Conservation (phyloP, 352 stramenopile species). For the Paralagenidium karlingii region DNA sequence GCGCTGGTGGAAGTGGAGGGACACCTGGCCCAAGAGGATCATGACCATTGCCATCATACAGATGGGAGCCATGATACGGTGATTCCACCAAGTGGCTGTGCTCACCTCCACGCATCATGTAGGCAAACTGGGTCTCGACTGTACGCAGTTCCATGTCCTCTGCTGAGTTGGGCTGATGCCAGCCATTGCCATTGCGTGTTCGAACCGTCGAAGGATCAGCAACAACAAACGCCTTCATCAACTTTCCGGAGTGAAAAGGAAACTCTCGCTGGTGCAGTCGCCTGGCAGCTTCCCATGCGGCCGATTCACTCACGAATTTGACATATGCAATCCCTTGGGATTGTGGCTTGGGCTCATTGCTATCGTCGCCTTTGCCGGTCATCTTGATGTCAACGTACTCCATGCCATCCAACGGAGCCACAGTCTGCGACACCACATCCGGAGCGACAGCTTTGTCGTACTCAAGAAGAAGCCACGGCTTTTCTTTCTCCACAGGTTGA, state of each 20-base stretch:
- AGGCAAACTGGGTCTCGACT: slow-evolving; percentile 67
- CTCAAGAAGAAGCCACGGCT: slow-evolving; percentile 53
- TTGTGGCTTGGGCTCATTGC: no score
- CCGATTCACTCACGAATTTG: slow-evolving; percentile 46
- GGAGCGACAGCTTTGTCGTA: slow-evolving; percentile 54
- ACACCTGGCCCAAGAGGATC: no score
- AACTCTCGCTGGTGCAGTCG: slow-evolving; percentile 53
- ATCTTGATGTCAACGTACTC: slow-evolving; percentile 78
- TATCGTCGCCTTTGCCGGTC: slow-evolving; percentile 36
- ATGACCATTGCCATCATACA: no score
- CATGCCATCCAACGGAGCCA: slow-evolving; percentile 47
- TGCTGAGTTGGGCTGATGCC: background rate
- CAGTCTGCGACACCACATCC: slow-evolving; percentile 42
- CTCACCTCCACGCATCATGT: slow-evolving; percentile 55
- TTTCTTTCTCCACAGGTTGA: slow-evolving; percentile 9
- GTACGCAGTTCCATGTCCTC: slow-evolving; percentile 60
- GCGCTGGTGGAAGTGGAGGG: no score
- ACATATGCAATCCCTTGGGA: slow-evolving; percentile 63
- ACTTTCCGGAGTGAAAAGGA: slow-evolving; percentile 25
- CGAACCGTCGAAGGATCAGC: slow-evolving; percentile 51
- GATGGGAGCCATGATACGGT: no score
- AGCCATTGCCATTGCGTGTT: slow-evolving; percentile 20
- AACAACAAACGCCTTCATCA: slow-evolving; percentile 57
- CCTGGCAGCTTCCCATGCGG: slow-evolving; percentile 25
- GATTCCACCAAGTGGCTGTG: background rate